These are phyloP conservation scores for Mentha longifolia DNA, from an alignment of 257 asterid genomes.

Conservation along the genomic window DNA sequence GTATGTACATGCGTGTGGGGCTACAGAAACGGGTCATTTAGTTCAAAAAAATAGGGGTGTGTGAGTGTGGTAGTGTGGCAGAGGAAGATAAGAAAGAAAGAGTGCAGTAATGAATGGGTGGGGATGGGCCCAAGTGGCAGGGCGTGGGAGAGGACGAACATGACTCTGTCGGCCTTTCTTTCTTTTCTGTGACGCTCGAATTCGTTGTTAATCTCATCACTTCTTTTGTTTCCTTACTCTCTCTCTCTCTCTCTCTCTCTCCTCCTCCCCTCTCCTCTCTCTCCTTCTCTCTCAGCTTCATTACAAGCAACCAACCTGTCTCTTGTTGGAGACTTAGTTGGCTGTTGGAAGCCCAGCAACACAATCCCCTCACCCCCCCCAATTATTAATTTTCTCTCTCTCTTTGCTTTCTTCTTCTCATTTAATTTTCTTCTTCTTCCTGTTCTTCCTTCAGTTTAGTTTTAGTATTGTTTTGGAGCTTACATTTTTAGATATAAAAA, in stretches of 20 bases:
- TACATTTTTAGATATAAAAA: no score
- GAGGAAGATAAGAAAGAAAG: constrained; percentile 32
- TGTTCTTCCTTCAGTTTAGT: background rate
- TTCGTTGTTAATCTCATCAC: constrained; percentile 13
- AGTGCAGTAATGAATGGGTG: constrained; percentile 71
- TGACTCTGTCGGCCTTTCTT: constrained; percentile 92
- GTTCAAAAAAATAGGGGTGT: constrained; percentile 16
- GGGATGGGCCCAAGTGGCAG: constrained; percentile 95
- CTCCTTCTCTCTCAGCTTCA: constrained; percentile 52
- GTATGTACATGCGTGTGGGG: background rate
- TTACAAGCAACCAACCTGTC: constrained; percentile 97
- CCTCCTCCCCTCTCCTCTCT: constrained; percentile 6
- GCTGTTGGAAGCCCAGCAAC: constrained; percentile 68
- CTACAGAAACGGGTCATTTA: background rate
- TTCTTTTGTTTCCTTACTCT: background rate
- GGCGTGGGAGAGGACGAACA: constrained; percentile 99
- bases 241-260: constrained; percentile 3
- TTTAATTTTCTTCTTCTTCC: background rate
- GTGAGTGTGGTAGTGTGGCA: constrained; percentile 24
- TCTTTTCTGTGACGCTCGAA: constrained; percentile 26
- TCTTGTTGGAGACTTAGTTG: constrained; percentile 65
- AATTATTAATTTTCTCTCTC: no score
- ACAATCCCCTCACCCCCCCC: constrained; percentile 25
- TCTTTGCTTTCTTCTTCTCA: no score
- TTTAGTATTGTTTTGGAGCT: background rate